These are phyloP conservation scores for Podosphaera leucotricha DNA, from an alignment of 2,329 filamentous ascomycete genomes.

Conservation along the genomic window DNA sequence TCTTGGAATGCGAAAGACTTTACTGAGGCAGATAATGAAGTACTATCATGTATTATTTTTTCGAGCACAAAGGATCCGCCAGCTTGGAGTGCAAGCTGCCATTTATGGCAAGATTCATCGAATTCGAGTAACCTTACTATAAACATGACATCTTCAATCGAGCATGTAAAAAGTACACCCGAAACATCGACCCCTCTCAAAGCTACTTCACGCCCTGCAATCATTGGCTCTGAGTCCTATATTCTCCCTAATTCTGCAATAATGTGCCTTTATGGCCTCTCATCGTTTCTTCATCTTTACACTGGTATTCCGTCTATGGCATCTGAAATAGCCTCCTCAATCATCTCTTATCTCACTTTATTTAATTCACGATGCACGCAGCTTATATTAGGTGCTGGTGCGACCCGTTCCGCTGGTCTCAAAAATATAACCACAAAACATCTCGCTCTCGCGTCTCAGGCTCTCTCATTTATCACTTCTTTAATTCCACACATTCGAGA, in stretches of 20 bases:
- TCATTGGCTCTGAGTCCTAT: constrained; percentile 66
- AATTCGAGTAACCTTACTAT: neutral
- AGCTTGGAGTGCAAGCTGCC: constrained; percentile 38
- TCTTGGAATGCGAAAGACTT: constrained; percentile 64
- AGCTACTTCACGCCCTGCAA: constrained; percentile 44
- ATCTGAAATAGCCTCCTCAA: constrained; percentile 51
- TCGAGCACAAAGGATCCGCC: constrained; percentile 22
- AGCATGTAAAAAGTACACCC: constrained; percentile 19
- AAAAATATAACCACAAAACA: constrained; percentile 96
- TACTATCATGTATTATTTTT: neutral
- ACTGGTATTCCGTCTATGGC: constrained; percentile 76
- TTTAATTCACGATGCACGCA: constrained; percentile 97
- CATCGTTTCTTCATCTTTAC: constrained; percentile 62
- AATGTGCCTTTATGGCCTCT: constrained; percentile 57
- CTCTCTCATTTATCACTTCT: constrained; percentile 65
- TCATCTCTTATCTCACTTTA: constrained; percentile 69
- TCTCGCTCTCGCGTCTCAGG: constrained; percentile 73
- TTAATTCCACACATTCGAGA: constrained; percentile 79
- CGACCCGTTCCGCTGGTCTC: constrained; percentile 65
- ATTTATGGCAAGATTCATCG: constrained; percentile 28
- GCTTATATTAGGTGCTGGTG: constrained; percentile 82
- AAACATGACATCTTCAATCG: neutral
- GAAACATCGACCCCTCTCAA: constrained; percentile 20
- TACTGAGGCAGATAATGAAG: constrained; percentile 29
- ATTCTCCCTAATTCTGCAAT: constrained; percentile 68